Conservation (phyloP, 805 yeast genomes). For the Nakazawaea peltata region DNA sequence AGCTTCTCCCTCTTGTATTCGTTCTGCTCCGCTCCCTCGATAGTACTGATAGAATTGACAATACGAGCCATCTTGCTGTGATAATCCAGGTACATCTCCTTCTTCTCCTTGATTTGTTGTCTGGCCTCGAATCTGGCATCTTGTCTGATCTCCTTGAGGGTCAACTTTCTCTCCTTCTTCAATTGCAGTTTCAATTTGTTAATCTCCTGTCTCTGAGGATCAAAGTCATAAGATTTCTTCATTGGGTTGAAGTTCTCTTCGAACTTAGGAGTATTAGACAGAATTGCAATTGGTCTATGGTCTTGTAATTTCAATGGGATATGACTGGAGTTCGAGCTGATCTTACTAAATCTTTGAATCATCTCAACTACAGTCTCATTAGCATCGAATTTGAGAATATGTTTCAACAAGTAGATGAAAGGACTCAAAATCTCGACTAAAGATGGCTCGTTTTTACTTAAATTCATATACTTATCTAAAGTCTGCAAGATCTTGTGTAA, state of each 20-base stretch:
- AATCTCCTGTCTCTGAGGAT: slow-evolving; percentile 73
- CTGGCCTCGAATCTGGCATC: slow-evolving; percentile 84
- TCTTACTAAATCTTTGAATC: slow-evolving; percentile 37
- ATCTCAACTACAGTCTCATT: slow-evolving; percentile 26
- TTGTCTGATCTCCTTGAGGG: slow-evolving; percentile 83
- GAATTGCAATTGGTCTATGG: slow-evolving; percentile 79
- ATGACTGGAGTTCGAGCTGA: slow-evolving; percentile 45
- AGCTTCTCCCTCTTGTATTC: slow-evolving; percentile 83
- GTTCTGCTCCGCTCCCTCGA: slow-evolving; percentile 93
- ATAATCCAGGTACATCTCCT: slow-evolving; percentile 65
- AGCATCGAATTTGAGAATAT: slow-evolving; percentile 28
- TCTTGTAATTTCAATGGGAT: slow-evolving; percentile 73
- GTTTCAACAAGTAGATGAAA: slow-evolving; percentile 33
- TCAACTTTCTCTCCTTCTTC: slow-evolving; percentile 86
- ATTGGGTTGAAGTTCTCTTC: slow-evolving; percentile 97
- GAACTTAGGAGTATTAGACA: slow-evolving; percentile 81
- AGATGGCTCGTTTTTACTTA: slow-evolving; percentile 60
- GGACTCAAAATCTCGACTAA: slow-evolving; percentile 51
- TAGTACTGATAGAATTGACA: slow-evolving; percentile 80
- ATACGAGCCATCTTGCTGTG: slow-evolving; percentile 87
- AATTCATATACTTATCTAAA: slow-evolving; percentile 22
- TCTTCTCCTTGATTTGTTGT: slow-evolving; percentile 74
- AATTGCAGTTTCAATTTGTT: slow-evolving; percentile 75
- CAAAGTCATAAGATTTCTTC: slow-evolving; percentile 82
- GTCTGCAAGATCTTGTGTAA: slow-evolving; percentile 24